phyloP scores from a whole-genome alignment of 768 basidiomycete genomes.

The Pisolithus tinctorius region DNA sequence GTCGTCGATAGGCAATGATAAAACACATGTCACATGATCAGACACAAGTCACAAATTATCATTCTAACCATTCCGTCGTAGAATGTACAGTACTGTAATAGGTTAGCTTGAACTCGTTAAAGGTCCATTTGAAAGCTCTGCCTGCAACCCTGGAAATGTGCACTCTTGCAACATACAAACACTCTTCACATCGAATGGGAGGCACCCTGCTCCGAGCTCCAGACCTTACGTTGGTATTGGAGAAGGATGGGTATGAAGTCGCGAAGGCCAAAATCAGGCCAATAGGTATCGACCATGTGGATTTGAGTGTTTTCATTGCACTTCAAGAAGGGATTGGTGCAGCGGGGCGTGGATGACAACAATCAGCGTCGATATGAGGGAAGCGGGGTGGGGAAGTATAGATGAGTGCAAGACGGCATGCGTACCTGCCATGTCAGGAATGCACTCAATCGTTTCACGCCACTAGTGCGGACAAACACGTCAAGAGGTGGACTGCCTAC shows the following conservation, averaged over 20 bases:
- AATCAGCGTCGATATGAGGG: not conserved
- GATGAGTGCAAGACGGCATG: not conserved
- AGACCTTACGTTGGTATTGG: conserved; percentile 77
- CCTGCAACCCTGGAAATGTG: no score
- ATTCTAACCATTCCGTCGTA: no score
- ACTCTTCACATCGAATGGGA: no score
- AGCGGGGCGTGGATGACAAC: not conserved
- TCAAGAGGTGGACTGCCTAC: conserved; percentile 77
- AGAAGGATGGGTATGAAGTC: conserved; percentile 86
- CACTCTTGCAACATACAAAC: no score
- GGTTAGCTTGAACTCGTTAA: no score
- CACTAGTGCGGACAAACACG: conserved; percentile 85
- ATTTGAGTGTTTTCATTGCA: conserved; percentile 79
- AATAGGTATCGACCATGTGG: conserved; percentile 78
- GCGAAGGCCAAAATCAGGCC: conserved; percentile 88
- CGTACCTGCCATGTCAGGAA: conserved; percentile 94
- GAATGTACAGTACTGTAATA: no score
- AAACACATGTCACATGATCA: no score
- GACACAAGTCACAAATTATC: no score
- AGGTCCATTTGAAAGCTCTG: no score
- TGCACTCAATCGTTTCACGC: conserved; percentile 59
- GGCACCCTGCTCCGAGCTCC: conserved; percentile 24
- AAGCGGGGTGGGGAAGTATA: not conserved
- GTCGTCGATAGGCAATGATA: no score
- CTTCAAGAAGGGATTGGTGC: conserved; percentile 17